Evolutionary conservation across 768 basidiomycete species (phyloP).

Genomic region (Tulasnella sp.): DNA sequence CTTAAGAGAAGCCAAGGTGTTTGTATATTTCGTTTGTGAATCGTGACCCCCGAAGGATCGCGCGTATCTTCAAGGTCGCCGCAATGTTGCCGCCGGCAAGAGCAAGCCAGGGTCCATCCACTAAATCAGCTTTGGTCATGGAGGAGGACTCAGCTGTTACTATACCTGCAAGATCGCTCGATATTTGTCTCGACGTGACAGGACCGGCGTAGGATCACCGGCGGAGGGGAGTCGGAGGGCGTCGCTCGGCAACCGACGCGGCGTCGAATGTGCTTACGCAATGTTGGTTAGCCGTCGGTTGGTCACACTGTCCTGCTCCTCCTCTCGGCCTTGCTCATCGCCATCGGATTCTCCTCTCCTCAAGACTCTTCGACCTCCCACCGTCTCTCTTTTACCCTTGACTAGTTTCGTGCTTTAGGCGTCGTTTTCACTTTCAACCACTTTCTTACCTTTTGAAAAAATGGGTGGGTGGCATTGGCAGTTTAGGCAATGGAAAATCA

Average conservation of each 20-base stretch:
- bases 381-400: slow-evolving; percentile 1
- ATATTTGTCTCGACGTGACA: not conserved
- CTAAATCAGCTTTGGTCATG: not conserved
- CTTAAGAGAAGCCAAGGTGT: not conserved
- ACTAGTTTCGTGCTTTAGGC: not conserved
- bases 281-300: not conserved
- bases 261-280: not conserved
- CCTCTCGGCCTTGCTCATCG: not conserved
- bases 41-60: not conserved
- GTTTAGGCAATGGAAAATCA: not conserved
- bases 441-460: not conserved
- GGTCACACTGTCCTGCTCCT: not conserved
- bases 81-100: not conserved
- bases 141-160: not conserved
- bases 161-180: not conserved
- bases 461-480: not conserved
- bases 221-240: not conserved
- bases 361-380: not conserved
- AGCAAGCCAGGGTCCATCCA: not conserved
- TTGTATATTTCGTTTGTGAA: not conserved
- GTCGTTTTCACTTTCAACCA: not conserved
- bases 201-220: not conserved
- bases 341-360: not conserved
- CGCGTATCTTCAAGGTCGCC: not conserved
- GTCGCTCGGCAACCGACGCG: not conserved